A percentile compares a stretch with the other conserved stretches of the same genome.
Evolutionary conservation across 139 green algal genomes (phyloP).

Genomic region (Mesotaenium endlicherianum): DNA sequence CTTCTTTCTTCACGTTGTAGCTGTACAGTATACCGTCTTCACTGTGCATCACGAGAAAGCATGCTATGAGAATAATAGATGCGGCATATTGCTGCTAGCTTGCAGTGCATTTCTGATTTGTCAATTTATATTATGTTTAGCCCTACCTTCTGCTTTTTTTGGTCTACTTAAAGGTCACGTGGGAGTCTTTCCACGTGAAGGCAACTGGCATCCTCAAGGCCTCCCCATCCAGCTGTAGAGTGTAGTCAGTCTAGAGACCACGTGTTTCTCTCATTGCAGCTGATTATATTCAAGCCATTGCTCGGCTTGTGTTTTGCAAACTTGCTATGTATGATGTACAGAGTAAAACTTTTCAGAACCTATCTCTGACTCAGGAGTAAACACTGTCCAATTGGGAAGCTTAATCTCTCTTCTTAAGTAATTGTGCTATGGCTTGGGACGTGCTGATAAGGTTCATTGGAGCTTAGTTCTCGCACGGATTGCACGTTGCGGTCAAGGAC

Average conservation of each 20-base stretch:
- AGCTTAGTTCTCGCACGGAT: too few species aligned
- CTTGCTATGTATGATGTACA: background rate
- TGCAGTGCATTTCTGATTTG: too few species aligned
- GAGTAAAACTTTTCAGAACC: background rate
- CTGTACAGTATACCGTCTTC: too few species aligned
- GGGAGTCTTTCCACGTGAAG: background rate
- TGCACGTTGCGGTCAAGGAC: too few species aligned
- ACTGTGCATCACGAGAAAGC: too few species aligned
- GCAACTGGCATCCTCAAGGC: background rate
- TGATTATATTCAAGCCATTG: background rate
- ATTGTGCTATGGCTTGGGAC: too few species aligned
- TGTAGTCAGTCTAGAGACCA: background rate
- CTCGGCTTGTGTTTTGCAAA: background rate
- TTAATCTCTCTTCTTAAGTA: too few species aligned
- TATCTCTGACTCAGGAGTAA: background rate
- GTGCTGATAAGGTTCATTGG: too few species aligned
- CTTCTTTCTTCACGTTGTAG: background rate
- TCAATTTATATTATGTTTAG: too few species aligned
- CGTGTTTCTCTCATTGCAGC: background rate
- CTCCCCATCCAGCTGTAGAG: background rate
- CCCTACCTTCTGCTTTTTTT: background rate
- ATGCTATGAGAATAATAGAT: too few species aligned
- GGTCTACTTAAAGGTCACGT: background rate
- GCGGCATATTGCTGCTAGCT: too few species aligned
- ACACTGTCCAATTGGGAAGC: background rate